Evolutionary conservation across 2,329 filamentous ascomycete genomes (phyloP), one percentile per base, ranked within the genome.

Genomic region (Cladophialophora bantiana): DNA sequence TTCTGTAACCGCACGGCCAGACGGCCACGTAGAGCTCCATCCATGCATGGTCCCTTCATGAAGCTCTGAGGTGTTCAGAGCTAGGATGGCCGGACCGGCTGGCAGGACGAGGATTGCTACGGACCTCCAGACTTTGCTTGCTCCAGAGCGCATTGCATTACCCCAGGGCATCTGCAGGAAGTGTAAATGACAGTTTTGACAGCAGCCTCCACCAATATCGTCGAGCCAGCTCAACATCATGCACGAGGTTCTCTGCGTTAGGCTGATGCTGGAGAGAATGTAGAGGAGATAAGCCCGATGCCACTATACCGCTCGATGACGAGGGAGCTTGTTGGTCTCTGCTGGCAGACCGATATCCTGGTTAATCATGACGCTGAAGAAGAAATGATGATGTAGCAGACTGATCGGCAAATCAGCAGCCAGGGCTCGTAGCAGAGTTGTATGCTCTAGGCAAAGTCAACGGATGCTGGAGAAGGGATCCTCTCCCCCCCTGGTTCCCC

Each of bases 191-290:
- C 42, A 56, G 15, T 9, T 40, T 58, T 61, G 36, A 60, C 57
- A 56, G 32, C n/a, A 10, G 10, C 40, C 13, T 56, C 62, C 57
- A 59, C 65, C 65, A 68, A 64, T 68, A 58, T 52, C 31, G 35
- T 52, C 18, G 64, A 58, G 61, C 53, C 66, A 68, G 48, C 66
- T 68, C 66, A 68, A 48, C 62, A 65, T 20, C 18, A 10, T 53
- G 61, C 52, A 50, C 42, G 40, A 26, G 31, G 20, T 40, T 31
- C 18, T 53, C 18, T 56, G 58, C 35, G 58, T 45, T 61, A 57
- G 63, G 42, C 32, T 34, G 35, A 12, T 38, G 52, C 20, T 31
- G 60, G 20, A 34, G 34, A 62, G 15, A 36, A 54, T 36, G 38
- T 38, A 53, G 42, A 12, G 9, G 35, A 45, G 45, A 53, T 40